A percentile compares a stretch with the other conserved stretches of the same genome.
These are phyloP conservation scores for Aspergillus fischeri DNA, from an alignment of 2,329 filamentous ascomycete species.

Conservation along the genomic window DNA sequence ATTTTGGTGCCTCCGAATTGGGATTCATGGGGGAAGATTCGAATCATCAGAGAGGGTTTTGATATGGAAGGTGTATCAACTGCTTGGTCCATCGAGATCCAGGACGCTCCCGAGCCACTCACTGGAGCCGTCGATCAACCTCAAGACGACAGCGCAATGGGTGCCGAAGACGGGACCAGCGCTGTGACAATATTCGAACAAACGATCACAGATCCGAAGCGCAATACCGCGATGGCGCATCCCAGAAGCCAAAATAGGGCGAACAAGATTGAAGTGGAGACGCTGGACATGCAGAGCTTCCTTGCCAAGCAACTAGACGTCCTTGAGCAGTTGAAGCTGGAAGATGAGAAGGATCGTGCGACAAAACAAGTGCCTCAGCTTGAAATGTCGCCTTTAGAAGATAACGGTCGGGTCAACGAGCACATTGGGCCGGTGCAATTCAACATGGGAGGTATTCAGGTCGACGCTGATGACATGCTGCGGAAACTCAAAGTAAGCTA, in stretches of 20 bases:
- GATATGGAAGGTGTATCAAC: conserved; percentile 82
- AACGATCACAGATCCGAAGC: conserved; percentile 70
- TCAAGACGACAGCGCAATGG: conserved; percentile 13
- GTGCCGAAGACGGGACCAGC: conserved; percentile 44
- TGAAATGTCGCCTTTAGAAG: conserved; percentile 35
- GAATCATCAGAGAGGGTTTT: conserved; percentile 85
- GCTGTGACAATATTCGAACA: conserved; percentile 73
- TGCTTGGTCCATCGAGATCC: conserved; percentile 81
- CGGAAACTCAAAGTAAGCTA: conserved; percentile 71
- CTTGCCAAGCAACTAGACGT: conserved; percentile 69
- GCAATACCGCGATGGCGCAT: conserved; percentile 55
- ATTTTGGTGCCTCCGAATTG: conserved; percentile 93
- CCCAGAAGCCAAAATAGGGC: conserved; percentile 44
- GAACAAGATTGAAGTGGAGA: conserved; percentile 55
- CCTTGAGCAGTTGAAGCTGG: conserved; percentile 61
- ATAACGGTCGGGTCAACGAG: conserved; percentile 55
- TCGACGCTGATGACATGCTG: conserved; percentile 91
- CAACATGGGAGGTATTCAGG: conserved; percentile 96
- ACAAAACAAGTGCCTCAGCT: conserved; percentile 31
- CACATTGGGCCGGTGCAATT: conserved; percentile 95
- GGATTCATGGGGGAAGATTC: conserved; percentile 98
- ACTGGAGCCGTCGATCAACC: conserved; percentile 22
- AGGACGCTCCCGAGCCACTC: conserved; percentile 45
- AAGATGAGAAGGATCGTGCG: conserved; percentile 48
- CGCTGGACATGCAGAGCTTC: conserved; percentile 74